Base-by-base conservation (phyloP, 2,329 filamentous ascomycete species). In the Epicoccum nigrum region DNA sequence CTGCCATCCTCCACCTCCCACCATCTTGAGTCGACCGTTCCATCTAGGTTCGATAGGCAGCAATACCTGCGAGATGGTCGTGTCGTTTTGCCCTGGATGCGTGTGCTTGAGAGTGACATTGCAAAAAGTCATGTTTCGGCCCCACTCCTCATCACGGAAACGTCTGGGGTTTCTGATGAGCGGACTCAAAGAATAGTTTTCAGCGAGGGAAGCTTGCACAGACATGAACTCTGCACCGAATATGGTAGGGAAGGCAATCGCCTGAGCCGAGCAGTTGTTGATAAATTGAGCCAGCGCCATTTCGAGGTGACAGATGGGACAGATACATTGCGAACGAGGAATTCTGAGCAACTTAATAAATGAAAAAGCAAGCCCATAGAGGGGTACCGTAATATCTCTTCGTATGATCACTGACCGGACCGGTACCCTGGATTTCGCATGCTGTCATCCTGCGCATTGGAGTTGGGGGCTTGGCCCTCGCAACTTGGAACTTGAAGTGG, bases 1-100 rank as follows among this genome's bases (percentile, higher is more conserved):
- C 6, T 51, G 34, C 45, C 39, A 64, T 17, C 59, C 64, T 34
- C 54, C 60, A 16, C 65, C 64, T 15, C 65, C 65, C 15, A 57
- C 44, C 3, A 55, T 58, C 39, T 65, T 55, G 4, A 67, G 40
- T 11, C 63, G 51, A 4, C 33, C 46, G 33, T 67, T 67, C 38
- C 38, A 40, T 13, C 7, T n/a, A 3, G 4, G 25, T 40, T 12
- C 8, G 19, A 44, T 7, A 39, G 33, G 23, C n/a, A 59, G 41
- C 2, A 58, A 54, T 3, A 58, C 43, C 48, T 51, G 55, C 4
- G 49, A 28, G 6, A 38, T 37, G n/a, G 61, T 23, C 4, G 31
- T 47, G 15, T 64, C 59, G 27, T 58, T 48, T 13, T 51, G 27
- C 2, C 59, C 56, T 11, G 44, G 40, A 34, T 63, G 60, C 1